Evolutionary conservation across 148 eudicot species (phyloP), one percentile per base, ranked within the genome.

Genomic region (Tetragonia tetragonoides): DNA sequence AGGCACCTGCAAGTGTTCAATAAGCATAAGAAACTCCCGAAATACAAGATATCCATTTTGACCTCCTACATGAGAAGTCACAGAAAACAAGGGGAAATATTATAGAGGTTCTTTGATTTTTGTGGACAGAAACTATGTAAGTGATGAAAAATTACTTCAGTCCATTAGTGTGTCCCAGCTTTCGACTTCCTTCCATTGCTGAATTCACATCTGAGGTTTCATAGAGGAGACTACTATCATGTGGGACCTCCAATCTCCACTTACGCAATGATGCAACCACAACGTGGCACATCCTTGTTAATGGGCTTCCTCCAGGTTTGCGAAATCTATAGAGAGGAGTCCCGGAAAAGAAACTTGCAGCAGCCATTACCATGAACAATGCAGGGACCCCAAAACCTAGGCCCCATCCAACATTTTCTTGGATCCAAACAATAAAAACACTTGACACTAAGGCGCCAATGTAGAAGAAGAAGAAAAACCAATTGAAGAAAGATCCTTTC

Each of bases 281-380:
- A 80, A 91, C 93, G 69, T 89, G 91, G 66, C 88, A 88, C 78
- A 91, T 85, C 83, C 91, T 81, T 53, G 91, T 91, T 47, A 89
- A 70, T 23, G 92, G 93, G 80, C 92, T 91, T 68, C 92, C 91
- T 62, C 91, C 87, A 10, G 92, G 91, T 79, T 40, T 38, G 39
- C 77, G 84, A 77, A 77, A 81, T 71, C 84, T 81, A 73, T 81
- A 81, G 16, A 73, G 53, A 17, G 81, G 61, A 28, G 84, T 82
- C n/a, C 81, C 84, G 14, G 73, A 66, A 68, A 82, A 71, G 81
- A 82, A 82, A 61, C 70, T 82, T 51, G 70, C 70, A 23, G 74
- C 73, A 49, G 81, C 78, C 24, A 82, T 60, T 6, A 70, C 81
- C 84, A 82, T 82, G 66, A 72, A 82, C 53, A 82, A 24, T 41